Conservation (phyloP, 345 rosid genomes). For the Lenwebbia sp. region DNA sequence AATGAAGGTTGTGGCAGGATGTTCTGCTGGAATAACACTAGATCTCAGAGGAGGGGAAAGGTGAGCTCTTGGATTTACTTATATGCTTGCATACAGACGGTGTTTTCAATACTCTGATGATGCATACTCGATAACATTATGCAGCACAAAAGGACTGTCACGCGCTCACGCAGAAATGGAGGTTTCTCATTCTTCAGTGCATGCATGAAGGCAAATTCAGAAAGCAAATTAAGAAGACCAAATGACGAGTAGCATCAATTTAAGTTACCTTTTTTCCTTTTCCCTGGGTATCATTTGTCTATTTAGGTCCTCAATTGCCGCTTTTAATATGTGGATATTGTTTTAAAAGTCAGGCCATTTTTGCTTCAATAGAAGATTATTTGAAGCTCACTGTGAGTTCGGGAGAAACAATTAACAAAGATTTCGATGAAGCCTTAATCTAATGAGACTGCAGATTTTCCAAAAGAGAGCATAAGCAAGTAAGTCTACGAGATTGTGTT, state of each 20-base stretch:
- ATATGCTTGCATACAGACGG: neutral
- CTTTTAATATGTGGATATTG: neutral
- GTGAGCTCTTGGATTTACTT: constrained; percentile 15
- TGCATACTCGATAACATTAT: neutral
- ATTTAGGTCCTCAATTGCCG: constrained; percentile 5
- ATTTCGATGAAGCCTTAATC: neutral
- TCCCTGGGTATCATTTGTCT: neutral
- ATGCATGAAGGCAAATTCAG: constrained; percentile 58
- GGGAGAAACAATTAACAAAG: neutral
- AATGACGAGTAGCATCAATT: constrained; percentile 4
- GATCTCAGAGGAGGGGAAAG: constrained; percentile 41
- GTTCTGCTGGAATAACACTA: constrained; percentile 70
- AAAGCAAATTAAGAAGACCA: constrained; percentile 38
- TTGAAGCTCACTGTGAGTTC: neutral
- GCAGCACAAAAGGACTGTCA: constrained; percentile 50
- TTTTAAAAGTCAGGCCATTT: neutral
- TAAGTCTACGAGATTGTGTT: neutral
- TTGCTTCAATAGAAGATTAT: neutral
- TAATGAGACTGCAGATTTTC: neutral
- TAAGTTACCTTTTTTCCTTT: neutral
- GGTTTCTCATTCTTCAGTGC: constrained; percentile 56
- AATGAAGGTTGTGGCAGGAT: constrained; percentile 70
- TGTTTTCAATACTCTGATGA: neutral
- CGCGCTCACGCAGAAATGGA: constrained; percentile 27
- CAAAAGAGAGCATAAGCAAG: neutral